phyloP scores from a whole-genome alignment of 1,139 yeast species.

The Yamadazyma friedrichii region DNA sequence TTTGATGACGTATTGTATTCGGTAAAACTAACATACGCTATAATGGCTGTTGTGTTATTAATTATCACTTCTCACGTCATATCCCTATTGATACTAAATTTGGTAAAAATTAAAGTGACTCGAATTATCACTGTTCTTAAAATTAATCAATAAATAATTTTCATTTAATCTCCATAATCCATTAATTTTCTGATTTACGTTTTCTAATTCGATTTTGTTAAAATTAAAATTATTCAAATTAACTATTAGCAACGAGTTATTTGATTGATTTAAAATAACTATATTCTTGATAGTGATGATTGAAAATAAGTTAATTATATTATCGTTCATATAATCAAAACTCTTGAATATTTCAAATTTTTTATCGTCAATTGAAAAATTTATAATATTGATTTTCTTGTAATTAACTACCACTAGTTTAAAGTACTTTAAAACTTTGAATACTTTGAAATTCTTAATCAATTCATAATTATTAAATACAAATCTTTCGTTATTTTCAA shows the following conservation, averaged over 20 bases:
- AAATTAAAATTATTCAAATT: conserved; percentile 12
- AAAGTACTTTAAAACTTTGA: conserved; percentile 10
- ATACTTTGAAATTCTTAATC: conserved; percentile 14
- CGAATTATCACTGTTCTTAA: conserved; percentile 14
- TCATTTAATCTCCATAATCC: conserved; percentile 16
- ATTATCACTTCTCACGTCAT: neutral
- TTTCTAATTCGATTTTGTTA: conserved; percentile 9
- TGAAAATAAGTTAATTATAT: conserved; percentile 15
- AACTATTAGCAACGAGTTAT: conserved; percentile 12
- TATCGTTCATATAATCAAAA: conserved; percentile 14
- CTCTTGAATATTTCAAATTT: conserved; percentile 9
- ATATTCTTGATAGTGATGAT: conserved; percentile 13
- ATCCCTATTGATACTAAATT: conserved; percentile 3
- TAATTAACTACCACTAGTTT: conserved; percentile 13
- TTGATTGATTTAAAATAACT: conserved; percentile 14
- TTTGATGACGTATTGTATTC: too few species aligned
- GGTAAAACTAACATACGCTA: too few species aligned
- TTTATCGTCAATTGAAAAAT: conserved; percentile 7
- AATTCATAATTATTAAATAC: conserved; percentile 11
- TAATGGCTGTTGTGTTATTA: too few species aligned
- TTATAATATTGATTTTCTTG: conserved; percentile 10
- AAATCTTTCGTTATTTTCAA: conserved; percentile 12
- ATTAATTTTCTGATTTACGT: conserved; percentile 13
- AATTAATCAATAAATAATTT: conserved; percentile 12
- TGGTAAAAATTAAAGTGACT: conserved; percentile 14